phyloP scores from a whole-genome alignment of 192 early-diverging fungal species.

The Funneliformis mosseae region DNA sequence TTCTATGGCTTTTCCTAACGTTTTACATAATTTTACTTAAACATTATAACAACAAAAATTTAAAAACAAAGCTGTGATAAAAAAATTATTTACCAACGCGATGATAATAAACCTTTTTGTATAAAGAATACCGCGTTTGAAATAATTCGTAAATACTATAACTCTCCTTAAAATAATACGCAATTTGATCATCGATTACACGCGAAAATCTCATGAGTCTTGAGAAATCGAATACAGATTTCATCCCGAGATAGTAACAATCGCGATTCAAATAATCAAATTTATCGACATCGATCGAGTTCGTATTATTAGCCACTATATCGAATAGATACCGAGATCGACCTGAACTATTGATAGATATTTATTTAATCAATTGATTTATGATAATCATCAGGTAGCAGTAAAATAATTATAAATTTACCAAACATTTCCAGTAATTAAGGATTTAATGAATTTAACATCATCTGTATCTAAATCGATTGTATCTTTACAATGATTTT shows the following conservation, averaged over 20 bases:
- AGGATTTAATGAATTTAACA: constrained; percentile 65
- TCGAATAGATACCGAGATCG: constrained; percentile 83
- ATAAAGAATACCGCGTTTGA: constrained; percentile 77
- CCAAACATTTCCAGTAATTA: constrained; percentile 62
- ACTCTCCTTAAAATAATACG: constrained; percentile 87
- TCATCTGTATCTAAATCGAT: constrained; percentile 67
- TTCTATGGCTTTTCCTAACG: constrained; percentile 68
- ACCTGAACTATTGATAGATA: constrained; percentile 1
- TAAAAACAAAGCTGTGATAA: not conserved
- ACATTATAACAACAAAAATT: not conserved
- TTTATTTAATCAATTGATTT: too few relatives aligned
- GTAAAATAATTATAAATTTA: constrained; percentile 8
- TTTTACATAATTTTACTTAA: not conserved
- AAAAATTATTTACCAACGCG: constrained; percentile 61
- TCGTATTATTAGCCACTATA: constrained; percentile 95
- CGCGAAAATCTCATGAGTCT: constrained; percentile 80
- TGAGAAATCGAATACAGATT: constrained; percentile 46
- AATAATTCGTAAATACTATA: constrained; percentile 88
- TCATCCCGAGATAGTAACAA: constrained; percentile 79
- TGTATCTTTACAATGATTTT: constrained; percentile 56
- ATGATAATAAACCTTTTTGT: constrained; percentile 89
- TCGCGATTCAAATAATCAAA: constrained; percentile 80
- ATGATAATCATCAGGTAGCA: not conserved
- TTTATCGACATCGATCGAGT: constrained; percentile 94
- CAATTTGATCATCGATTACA: constrained; percentile 88